Evolutionary conservation across 2,329 filamentous ascomycete genomes (phyloP).

Genomic region (Fusarium floridanum): DNA sequence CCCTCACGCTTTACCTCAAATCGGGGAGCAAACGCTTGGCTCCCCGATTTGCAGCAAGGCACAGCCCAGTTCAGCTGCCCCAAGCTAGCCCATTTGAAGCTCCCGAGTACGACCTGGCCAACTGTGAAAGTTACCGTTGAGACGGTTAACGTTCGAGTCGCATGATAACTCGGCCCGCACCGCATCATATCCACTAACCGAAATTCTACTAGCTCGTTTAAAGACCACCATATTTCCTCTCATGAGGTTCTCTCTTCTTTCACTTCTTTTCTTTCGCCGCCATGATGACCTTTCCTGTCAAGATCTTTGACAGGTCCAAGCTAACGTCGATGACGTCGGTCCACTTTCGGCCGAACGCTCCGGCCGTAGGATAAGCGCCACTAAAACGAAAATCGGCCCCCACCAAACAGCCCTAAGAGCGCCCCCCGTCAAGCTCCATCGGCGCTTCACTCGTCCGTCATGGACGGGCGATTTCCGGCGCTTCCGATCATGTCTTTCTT

Average conservation of each 20-base stretch:
- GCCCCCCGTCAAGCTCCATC: slow-evolving; percentile 29
- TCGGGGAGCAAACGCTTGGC: neutral
- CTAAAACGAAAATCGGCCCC: slow-evolving; percentile 3
- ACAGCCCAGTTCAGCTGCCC: neutral
- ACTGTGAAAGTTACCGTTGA: neutral
- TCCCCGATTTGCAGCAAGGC: neutral
- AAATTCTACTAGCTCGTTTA: neutral
- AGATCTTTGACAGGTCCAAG: neutral
- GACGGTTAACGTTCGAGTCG: slow-evolving; percentile 8
- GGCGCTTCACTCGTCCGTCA: slow-evolving; percentile 25
- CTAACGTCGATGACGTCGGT: neutral
- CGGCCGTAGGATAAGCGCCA: slow-evolving; percentile 16
- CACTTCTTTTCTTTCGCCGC: neutral
- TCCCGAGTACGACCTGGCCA: neutral
- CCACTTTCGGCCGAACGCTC: slow-evolving; percentile 31
- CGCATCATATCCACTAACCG: slow-evolving; percentile 9
- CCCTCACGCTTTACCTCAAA: neutral
- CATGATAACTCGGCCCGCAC: slow-evolving; percentile 32
- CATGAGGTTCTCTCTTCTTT: neutral
- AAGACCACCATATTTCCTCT: neutral
- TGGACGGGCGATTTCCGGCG: slow-evolving; percentile 36
- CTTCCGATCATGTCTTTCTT: slow-evolving; percentile 32
- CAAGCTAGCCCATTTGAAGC: neutral
- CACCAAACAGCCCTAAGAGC: slow-evolving; percentile 25
- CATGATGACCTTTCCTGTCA: neutral